Evolutionary conservation across 768 basidiomycete species (phyloP).

Genomic region (Calocera cornea): DNA sequence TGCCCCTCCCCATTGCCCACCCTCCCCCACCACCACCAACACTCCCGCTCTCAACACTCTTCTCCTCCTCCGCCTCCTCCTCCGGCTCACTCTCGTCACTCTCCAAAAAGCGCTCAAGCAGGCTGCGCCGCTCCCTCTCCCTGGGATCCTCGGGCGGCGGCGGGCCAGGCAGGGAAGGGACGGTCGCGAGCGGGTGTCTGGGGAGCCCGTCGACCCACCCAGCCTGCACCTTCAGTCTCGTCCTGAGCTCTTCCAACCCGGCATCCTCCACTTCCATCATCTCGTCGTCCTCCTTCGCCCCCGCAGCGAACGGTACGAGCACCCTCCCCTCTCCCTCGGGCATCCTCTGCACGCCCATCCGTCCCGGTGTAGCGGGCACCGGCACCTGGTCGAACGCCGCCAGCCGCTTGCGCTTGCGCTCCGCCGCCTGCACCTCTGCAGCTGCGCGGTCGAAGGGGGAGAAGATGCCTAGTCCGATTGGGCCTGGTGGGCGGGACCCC

Average conservation of each 20-base stretch:
- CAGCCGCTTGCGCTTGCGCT: neutral
- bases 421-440: neutral
- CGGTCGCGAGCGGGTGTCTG: neutral
- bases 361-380: neutral
- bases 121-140: neutral
- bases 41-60: neutral
- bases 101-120: neutral
- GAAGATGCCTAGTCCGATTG: neutral
- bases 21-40: neutral
- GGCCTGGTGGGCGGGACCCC: neutral
- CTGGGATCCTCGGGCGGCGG: neutral
- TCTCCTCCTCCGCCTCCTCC: neutral
- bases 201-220: neutral
- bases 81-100: neutral
- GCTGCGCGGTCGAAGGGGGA: neutral
- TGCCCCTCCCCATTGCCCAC: neutral
- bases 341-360: neutral
- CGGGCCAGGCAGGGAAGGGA: neutral
- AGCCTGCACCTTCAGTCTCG: neutral
- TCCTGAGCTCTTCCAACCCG: neutral
- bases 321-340: neutral
- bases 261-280: too few species aligned
- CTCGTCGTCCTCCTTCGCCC: neutral
- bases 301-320: neutral
- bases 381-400: neutral